Evolutionary conservation across 768 basidiomycete species (phyloP), one percentile per base, ranked within the genome.

Genomic region (Lactifluus subvellereus): DNA sequence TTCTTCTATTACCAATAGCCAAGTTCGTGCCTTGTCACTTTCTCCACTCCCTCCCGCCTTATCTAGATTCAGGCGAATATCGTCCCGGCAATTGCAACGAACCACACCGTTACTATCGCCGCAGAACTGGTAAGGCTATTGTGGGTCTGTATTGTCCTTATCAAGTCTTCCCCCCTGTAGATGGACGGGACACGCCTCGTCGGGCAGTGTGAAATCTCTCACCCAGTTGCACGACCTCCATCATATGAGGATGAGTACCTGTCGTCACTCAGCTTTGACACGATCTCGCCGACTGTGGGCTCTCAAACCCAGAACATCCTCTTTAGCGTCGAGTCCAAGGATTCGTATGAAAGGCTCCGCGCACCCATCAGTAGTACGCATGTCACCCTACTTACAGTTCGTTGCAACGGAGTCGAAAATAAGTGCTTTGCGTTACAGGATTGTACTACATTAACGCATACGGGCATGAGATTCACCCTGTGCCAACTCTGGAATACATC

Each of bases 101-200:
- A 93, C 73, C 91, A 93, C 72, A 94, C 90, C 0, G 92, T 94
- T n/a, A 97, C 94, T 14, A 94, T 98, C 65, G 91, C 94, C 43
- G 93, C 88, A 27, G 88, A 95, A 74, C 79, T 96, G 69, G 89
- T 84, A 27, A 54, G 57, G 20, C n/a, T 22, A 35, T 48, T 18
- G 13, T 20, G 33, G 70, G 78, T 14, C 40, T 43, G 52, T 40
- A 54, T 64, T 37, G 61, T 45, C 18, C 22, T 27, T 10, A 10
- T 50, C 40, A 30, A 20, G 37, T 13, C 53, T 62, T 22, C n/a
- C 53, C 16, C 54, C 32, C 53, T 10, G 62, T 64, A 91, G 89
- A 84, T 86, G 70, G 84, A 94, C 67, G 90, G 89, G 11, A 75
- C 81, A 33, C 83, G 80, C 54, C 82, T 98, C 48, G 85, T 95